These are phyloP conservation scores for Tulasnella sp. DNA, from an alignment of 768 basidiomycete genomes.

Conservation along the genomic window DNA sequence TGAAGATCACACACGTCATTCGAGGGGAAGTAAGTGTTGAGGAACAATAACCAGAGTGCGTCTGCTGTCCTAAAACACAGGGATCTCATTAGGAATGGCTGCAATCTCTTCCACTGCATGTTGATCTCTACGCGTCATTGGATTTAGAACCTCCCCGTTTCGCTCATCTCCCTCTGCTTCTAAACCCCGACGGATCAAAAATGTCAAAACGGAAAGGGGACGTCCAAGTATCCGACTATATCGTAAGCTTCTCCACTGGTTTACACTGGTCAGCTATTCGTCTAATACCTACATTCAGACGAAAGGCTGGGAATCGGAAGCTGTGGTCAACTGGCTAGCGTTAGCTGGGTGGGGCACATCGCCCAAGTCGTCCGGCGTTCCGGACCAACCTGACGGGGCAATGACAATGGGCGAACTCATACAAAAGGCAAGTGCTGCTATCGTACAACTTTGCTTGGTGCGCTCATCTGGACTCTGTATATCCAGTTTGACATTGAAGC, in stretches of 20 bases:
- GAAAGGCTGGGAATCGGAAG: slow-evolving; percentile 83
- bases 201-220: slow-evolving; percentile 93
- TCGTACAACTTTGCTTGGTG: neutral
- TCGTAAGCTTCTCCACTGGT: slow-evolving; percentile 41
- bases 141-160: slow-evolving; percentile 66
- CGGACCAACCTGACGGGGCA: slow-evolving; percentile 40
- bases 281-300: slow-evolving; percentile 38
- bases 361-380: slow-evolving; percentile 30
- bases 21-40: slow-evolving; percentile 67
- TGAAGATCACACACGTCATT: slow-evolving; percentile 93
- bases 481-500: slow-evolving; percentile 42
- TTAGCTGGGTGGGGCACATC: slow-evolving; percentile 79
- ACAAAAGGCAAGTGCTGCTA: slow-evolving; percentile 39
- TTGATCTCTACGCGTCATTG: slow-evolving; percentile 79
- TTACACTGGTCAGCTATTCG: neutral
- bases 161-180: slow-evolving; percentile 82
- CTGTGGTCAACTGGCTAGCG: slow-evolving; percentile 87
- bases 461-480: neutral
- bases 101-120: slow-evolving; percentile 82
- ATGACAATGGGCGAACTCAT: slow-evolving; percentile 53
- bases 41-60: neutral
- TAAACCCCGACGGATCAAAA: slow-evolving; percentile 86
- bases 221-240: slow-evolving; percentile 78
- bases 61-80: neutral
- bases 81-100: slow-evolving; percentile 80